These are phyloP conservation scores for Annulohypoxylon stygium DNA, from an alignment of 495 filamentous ascomycete species.

Conservation along the genomic window DNA sequence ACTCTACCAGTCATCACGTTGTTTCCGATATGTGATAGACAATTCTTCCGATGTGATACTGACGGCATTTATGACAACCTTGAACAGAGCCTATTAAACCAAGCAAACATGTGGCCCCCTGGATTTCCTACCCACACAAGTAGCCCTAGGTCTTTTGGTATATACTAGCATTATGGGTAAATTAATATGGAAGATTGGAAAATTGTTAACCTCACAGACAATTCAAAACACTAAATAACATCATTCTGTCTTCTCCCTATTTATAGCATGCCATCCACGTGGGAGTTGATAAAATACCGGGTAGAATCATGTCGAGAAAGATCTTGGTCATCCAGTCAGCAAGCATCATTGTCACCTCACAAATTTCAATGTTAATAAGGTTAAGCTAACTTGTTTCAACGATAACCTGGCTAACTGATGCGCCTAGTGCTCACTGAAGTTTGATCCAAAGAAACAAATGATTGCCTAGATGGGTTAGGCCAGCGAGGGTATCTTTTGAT, in stretches of 20 bases:
- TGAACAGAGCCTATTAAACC: neutral
- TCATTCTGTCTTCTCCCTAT: conserved; percentile 1
- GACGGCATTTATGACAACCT: neutral
- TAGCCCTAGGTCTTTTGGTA: neutral
- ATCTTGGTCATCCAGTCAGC: neutral
- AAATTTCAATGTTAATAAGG: neutral
- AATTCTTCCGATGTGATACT: neutral
- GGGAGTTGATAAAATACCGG: conserved; percentile 3
- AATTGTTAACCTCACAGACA: neutral
- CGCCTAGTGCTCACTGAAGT: neutral
- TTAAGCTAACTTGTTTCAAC: neutral
- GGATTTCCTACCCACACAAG: neutral
- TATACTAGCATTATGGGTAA: too few relatives aligned
- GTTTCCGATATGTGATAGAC: conserved; percentile 3
- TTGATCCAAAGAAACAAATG: neutral
- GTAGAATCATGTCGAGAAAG: conserved; percentile 1
- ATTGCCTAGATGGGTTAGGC: neutral
- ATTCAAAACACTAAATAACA: neutral
- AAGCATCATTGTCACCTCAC: neutral
- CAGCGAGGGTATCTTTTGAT: neutral
- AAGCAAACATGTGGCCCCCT: neutral
- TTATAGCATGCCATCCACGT: conserved; percentile 10
- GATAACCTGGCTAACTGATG: neutral
- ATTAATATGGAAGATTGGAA: conserved; percentile 3
- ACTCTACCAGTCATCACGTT: neutral